Percentiles rank a stretch among this genome's conserved stretches.
Conservation (phyloP, 2,329 filamentous ascomycete genomes). For the Claviceps monticola region DNA sequence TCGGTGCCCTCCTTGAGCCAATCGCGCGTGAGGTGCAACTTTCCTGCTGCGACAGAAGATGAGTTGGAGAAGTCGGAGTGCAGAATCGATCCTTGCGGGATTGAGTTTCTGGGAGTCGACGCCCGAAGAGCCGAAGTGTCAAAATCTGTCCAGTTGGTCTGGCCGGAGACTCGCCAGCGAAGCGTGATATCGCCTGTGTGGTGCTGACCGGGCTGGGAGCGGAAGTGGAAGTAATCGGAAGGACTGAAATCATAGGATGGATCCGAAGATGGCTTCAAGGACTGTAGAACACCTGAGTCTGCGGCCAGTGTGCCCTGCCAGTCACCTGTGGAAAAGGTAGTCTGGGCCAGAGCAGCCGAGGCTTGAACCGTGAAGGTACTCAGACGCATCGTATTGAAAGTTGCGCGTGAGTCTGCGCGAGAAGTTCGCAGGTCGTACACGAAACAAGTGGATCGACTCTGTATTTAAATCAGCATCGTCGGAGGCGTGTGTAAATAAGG, state of each 20-base stretch:
- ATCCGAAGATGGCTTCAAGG: not conserved
- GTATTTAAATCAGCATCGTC: too few species aligned
- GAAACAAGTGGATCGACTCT: not conserved
- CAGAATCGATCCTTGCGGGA: conserved; percentile 26
- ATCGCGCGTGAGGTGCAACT: conserved; percentile 32
- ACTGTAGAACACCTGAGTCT: not conserved
- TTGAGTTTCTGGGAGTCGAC: not conserved
- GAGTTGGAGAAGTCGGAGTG: conserved; percentile 14
- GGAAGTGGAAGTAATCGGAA: conserved; percentile 31
- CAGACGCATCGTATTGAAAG: not conserved
- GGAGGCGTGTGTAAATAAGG: too few species aligned
- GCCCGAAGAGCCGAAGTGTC: conserved; percentile 26
- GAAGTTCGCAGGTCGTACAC: too few species aligned
- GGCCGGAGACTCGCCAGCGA: conserved; percentile 31
- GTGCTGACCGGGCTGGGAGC: conserved; percentile 38
- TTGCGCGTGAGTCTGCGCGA: not conserved
- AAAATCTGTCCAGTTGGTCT: conserved; percentile 28
- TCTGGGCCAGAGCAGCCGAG: conserved; percentile 1
- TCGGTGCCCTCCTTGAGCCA: conserved; percentile 37
- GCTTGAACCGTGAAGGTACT: not conserved
- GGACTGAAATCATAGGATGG: conserved; percentile 35
- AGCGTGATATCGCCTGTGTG: conserved; percentile 45
- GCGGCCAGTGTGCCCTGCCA: not conserved
- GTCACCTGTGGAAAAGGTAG: not conserved
- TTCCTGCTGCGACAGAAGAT: not conserved